Conservation (phyloP, 768 basidiomycete genomes). For the Lyophyllum atratum region DNA sequence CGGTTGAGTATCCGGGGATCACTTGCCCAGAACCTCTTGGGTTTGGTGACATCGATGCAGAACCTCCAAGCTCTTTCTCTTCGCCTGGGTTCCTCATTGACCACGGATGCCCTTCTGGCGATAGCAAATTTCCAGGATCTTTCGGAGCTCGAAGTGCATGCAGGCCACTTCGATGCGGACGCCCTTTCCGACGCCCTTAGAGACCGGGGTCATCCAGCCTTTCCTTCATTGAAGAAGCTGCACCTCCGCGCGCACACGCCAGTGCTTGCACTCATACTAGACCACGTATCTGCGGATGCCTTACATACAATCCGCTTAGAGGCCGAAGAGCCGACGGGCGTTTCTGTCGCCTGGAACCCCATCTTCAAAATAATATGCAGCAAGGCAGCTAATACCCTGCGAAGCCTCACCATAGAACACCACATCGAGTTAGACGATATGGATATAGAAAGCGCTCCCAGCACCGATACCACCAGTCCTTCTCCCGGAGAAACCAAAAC, state of each 20-base stretch:
- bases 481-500: conserved; percentile 11
- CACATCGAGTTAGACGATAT: conserved; percentile 37
- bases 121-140: conserved; percentile 39
- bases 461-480: conserved; percentile 4
- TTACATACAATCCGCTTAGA: conserved; percentile 42
- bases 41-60: conserved; percentile 31
- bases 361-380: conserved; percentile 32
- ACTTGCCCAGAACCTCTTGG: conserved; percentile 28
- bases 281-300: conserved; percentile 29
- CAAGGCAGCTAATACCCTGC: conserved; percentile 31
- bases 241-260: conserved; percentile 39
- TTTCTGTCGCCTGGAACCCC: conserved; percentile 32
- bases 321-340: conserved; percentile 25
- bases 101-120: conserved; percentile 34
- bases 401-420: conserved; percentile 43
- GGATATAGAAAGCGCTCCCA: conserved; percentile 23
- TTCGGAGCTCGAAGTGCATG: conserved; percentile 45
- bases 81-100: conserved; percentile 38
- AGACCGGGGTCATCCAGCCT: conserved; percentile 19
- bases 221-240: conserved; percentile 39
- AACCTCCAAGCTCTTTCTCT: conserved; percentile 39
- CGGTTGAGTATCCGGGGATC: conserved; percentile 41
- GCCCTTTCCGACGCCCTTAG: conserved; percentile 19
- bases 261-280: conserved; percentile 36
- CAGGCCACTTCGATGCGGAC: conserved; percentile 34